Evolutionary conservation across 352 stramenopile species (phyloP), one percentile per base, ranked within the genome.

Genomic region (Globisporangium uncinulatum): DNA sequence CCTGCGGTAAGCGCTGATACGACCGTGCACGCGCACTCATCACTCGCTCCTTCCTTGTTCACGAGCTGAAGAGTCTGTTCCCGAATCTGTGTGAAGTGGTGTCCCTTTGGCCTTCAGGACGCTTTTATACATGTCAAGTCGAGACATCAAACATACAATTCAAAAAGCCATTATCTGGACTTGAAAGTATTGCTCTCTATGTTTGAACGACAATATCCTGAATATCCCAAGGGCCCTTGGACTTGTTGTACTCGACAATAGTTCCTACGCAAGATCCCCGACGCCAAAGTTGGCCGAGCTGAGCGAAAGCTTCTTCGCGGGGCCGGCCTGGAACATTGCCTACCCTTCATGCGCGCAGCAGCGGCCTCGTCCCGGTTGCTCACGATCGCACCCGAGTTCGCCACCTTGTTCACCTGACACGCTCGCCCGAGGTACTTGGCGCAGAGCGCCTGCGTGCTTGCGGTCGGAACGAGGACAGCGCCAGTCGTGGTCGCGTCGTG

Each of bases 1-100:
- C 69, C 49, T 80, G 70, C 19, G 74, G 67, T n/a, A 92, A 62
- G 43, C 76, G 83, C 52, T 86, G 73, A 52, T 83, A 75, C 51
- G 59, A 54, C 15, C 57, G 49, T 24, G 57, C 49, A 9, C 57
- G 57, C 2, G 57, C 57, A 19, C 57, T 63, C 57, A 63, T 63
- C 21, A 0, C 14, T 15, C 2, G 37, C 37, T 15, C 11, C 37
- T 15, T 43, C 2, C 8, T 1, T 43, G 37, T 43, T 15, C 20
- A 3, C 1, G 32, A n/a, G 43, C 43, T 44, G 6, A 39, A 39
- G 34, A 39, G 34, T 39, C 34, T 39, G 2, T 39, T 39, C 34
- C 7, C 34, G 34, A 39, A 39, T 39, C 7, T 39, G 34, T 39
- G 34, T 39, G 34, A 39, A 39, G 34, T 39, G 34, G 34, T 39